A percentile compares a stretch with the other conserved stretches of the same genome.
Evolutionary conservation across 257 asterid species (phyloP).

Genomic region (Ilex asprella): DNA sequence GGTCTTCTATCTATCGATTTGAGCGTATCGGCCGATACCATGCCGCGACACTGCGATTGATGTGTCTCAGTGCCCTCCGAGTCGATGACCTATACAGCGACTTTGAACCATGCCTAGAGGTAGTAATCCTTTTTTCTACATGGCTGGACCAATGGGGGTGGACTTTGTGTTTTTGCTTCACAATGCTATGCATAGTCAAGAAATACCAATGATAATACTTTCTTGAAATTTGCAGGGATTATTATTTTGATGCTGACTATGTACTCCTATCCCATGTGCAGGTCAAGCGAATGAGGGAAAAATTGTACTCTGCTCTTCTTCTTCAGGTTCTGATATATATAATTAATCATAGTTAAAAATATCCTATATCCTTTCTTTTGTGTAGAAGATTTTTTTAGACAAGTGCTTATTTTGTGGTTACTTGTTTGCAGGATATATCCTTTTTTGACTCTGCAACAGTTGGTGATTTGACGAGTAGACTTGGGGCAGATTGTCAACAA

Average conservation of each 20-base stretch:
- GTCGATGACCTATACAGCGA: too few relatives aligned
- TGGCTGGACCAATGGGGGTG: too few relatives aligned
- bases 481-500: conserved; percentile 99
- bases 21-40: too few relatives aligned
- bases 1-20: too few relatives aligned
- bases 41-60: too few relatives aligned
- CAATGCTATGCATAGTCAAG: background rate
- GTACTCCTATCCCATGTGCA: conserved; percentile 22
- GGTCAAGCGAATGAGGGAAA: conserved; percentile 93
- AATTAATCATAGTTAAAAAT: background rate
- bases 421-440: conserved; percentile 71
- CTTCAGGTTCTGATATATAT: conserved; percentile 52
- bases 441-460: conserved; percentile 92
- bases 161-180: background rate
- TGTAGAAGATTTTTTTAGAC: conserved; percentile 1
- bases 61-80: too few relatives aligned
- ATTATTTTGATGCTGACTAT: too few relatives aligned
- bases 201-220: background rate
- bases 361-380: background rate
- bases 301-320: conserved; percentile 74
- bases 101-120: too few relatives aligned
- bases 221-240: too few relatives aligned
- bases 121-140: background rate
- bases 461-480: conserved; percentile 98
- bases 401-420: conserved; percentile 11